Evolutionary conservation across 805 yeast genomes (phyloP).

Genomic region (Cyberlindnera euphorbiae): DNA sequence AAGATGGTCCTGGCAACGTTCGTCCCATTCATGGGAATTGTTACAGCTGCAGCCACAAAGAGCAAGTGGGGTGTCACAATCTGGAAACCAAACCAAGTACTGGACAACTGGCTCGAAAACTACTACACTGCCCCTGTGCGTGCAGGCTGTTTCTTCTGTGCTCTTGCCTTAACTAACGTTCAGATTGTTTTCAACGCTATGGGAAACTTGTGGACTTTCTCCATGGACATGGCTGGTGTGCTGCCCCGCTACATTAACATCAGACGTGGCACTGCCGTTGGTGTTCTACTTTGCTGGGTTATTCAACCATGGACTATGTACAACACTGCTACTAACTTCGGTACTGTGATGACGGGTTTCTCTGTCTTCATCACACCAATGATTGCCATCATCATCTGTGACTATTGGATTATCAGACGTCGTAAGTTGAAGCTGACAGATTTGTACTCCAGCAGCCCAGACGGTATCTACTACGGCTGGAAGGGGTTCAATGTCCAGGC

Average conservation of each 20-base stretch:
- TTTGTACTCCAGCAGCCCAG: constrained; percentile 23
- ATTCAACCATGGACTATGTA: constrained; percentile 34
- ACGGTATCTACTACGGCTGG: constrained; percentile 31
- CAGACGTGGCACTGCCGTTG: constrained; percentile 30
- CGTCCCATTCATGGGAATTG: constrained; percentile 34
- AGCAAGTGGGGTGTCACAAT: constrained; percentile 30
- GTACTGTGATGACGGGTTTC: constrained; percentile 31
- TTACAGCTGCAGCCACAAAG: constrained; percentile 32
- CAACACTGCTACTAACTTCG: constrained; percentile 28
- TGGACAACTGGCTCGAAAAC: constrained; percentile 32
- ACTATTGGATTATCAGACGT: constrained; percentile 33
- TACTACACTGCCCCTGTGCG: constrained; percentile 30
- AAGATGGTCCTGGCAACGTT: constrained; percentile 31
- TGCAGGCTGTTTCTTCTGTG: constrained; percentile 36
- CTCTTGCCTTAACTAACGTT: neutral
- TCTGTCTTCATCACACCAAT: constrained; percentile 32
- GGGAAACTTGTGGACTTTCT: constrained; percentile 27
- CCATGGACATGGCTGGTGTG: constrained; percentile 23
- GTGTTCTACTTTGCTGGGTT: constrained; percentile 28
- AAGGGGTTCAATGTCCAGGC: constrained; percentile 42
- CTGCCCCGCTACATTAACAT: constrained; percentile 26
- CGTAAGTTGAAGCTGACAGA: constrained; percentile 32
- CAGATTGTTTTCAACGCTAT: constrained; percentile 12
- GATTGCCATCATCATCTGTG: constrained; percentile 33
- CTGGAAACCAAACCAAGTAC: constrained; percentile 34